phyloP scores from a whole-genome alignment of 148 eudicot species.

The Rhododendron henanense region DNA sequence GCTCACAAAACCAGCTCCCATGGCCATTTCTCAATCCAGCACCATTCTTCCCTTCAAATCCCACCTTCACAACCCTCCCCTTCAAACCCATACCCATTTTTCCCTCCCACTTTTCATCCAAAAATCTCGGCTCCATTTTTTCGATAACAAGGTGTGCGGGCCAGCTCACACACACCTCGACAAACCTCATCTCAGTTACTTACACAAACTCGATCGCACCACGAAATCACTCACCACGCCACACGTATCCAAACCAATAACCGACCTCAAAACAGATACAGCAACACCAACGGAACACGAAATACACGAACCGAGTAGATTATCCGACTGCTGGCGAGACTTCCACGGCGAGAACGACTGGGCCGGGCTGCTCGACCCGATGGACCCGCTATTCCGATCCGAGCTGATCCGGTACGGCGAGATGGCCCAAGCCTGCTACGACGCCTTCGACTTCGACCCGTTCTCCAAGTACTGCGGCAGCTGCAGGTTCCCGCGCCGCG shows the following conservation, averaged over 20 bases:
- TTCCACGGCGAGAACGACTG: conserved; percentile 61
- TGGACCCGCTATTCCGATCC: conserved; percentile 39
- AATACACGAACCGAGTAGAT: not conserved
- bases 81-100: not conserved
- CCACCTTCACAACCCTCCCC: not conserved
- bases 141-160: not conserved
- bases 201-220: too few relatives aligned
- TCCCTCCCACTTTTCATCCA: not conserved
- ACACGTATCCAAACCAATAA: not conserved
- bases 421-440: conserved; percentile 82
- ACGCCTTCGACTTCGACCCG: conserved; percentile 62
- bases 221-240: not conserved
- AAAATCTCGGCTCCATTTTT: not conserved
- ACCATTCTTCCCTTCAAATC: not conserved
- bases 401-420: conserved; percentile 67
- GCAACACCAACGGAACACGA: not conserved
- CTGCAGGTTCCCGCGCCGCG: conserved; percentile 26
- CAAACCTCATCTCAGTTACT: not conserved
- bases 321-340: conserved; percentile 45
- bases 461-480: conserved; percentile 68
- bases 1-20: not conserved
- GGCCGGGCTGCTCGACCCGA: conserved; percentile 70
- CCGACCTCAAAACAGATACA: not conserved
- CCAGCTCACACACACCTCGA: not conserved
- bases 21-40: conserved; percentile 23